Conservation (phyloP, 208 protist genomes). For the Strigomonas galati region DNA sequence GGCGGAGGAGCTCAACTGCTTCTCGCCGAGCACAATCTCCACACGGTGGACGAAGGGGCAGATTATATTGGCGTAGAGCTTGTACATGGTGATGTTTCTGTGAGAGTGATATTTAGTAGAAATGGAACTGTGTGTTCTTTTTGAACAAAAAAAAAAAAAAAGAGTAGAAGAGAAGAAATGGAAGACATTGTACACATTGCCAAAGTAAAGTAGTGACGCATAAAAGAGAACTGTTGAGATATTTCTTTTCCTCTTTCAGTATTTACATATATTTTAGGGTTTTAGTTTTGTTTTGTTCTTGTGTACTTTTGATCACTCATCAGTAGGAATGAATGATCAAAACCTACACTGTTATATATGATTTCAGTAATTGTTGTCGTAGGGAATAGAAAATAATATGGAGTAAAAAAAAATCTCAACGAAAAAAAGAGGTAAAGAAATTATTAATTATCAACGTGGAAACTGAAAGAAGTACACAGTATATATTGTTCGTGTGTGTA, state of each 20-base stretch:
- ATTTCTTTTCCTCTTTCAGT: slow-evolving; percentile 11
- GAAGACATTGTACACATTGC: slow-evolving; percentile 10
- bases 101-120: neutral
- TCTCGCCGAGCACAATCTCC: slow-evolving; percentile 55
- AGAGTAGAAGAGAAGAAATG: slow-evolving; percentile 11
- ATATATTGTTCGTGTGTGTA: too few species aligned
- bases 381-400: neutral
- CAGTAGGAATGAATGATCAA: slow-evolving; percentile 7
- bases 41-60: slow-evolving; percentile 77
- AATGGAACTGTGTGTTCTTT: slow-evolving; percentile 9
- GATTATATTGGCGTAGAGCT: slow-evolving; percentile 44
- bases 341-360: too few species aligned
- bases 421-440: slow-evolving; percentile 12
- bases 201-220: neutral
- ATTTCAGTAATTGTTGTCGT: too few species aligned
- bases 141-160: slow-evolving; percentile 9
- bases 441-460: too few species aligned
- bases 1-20: slow-evolving; percentile 20
- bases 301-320: neutral
- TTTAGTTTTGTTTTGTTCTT: slow-evolving; percentile 3
- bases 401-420: neutral
- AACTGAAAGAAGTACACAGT: too few species aligned
- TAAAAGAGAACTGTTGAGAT: neutral
- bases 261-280: neutral
- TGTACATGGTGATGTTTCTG: slow-evolving; percentile 13